phyloP scores from a whole-genome alignment of 257 asterid species.

The Fraxinus cuspidata region DNA sequence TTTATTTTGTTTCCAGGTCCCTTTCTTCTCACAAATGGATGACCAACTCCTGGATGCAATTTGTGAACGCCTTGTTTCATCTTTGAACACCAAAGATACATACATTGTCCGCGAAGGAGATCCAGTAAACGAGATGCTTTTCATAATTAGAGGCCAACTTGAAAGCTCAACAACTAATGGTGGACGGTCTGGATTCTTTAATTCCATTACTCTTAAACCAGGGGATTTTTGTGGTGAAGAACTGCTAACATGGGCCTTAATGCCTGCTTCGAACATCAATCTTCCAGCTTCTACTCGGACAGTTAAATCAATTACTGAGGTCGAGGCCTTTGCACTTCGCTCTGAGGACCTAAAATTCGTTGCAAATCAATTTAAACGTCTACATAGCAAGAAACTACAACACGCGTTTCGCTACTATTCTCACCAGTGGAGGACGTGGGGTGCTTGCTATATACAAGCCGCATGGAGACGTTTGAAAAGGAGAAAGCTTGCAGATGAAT shows the following conservation, averaged over 20 bases:
- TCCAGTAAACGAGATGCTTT: constrained; percentile 84
- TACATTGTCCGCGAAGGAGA: constrained; percentile 83
- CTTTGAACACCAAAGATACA: constrained; percentile 74
- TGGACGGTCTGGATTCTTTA: constrained; percentile 80
- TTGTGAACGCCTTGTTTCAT: constrained; percentile 83
- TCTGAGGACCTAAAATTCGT: constrained; percentile 82
- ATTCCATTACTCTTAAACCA: constrained; percentile 64
- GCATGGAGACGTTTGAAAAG: constrained; percentile 58
- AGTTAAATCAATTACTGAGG: constrained; percentile 62
- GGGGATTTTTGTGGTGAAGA: constrained; percentile 95
- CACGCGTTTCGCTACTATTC: constrained; percentile 79
- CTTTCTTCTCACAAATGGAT: constrained; percentile 94
- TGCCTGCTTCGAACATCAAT: constrained; percentile 53
- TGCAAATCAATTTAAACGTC: constrained; percentile 67
- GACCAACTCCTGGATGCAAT: constrained; percentile 84
- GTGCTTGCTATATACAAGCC: constrained; percentile 71
- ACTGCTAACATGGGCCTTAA: constrained; percentile 78
- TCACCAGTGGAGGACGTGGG: constrained; percentile 94
- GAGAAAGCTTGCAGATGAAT: constrained; percentile 57
- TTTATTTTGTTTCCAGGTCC: constrained; percentile 44
- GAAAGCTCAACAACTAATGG: constrained; percentile 92
- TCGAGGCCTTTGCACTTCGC: constrained; percentile 75
- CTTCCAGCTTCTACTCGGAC: constrained; percentile 82
- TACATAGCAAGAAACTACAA: constrained; percentile 84
- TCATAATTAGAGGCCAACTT: constrained; percentile 79